These are phyloP conservation scores for Cladorrhinum sp. DNA, from an alignment of 2,329 filamentous ascomycete species.

Conservation along the genomic window DNA sequence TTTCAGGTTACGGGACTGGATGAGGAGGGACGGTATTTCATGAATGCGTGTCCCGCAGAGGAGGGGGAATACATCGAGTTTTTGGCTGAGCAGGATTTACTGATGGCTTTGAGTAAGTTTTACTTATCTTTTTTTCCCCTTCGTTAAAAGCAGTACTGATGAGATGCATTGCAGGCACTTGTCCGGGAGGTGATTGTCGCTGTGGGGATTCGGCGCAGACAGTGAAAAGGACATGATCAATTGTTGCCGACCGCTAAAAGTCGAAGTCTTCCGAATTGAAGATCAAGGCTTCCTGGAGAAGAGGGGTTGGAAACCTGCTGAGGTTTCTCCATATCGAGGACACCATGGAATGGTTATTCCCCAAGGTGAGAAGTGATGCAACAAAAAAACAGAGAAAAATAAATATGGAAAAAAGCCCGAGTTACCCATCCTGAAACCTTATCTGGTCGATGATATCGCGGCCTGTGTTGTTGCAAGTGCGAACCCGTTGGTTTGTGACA, in stretches of 20 bases:
- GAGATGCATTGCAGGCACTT: slow-evolving; percentile 56
- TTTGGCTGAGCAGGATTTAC: slow-evolving; percentile 73
- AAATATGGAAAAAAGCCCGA: not conserved
- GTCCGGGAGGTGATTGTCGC: slow-evolving; percentile 77
- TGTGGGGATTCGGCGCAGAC: slow-evolving; percentile 74
- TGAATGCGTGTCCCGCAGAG: slow-evolving; percentile 60
- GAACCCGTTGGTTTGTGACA: not conserved
- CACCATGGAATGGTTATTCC: slow-evolving; percentile 58
- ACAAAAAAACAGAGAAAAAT: not conserved
- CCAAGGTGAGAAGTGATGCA: slow-evolving; percentile 8
- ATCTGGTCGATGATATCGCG: not conserved
- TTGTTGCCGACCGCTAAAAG: slow-evolving; percentile 69
- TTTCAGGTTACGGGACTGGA: slow-evolving; percentile 83
- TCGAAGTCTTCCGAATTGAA: slow-evolving; percentile 66
- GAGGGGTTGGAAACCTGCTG: slow-evolving; percentile 61
- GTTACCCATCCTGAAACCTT: not conserved
- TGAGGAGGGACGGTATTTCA: slow-evolving; percentile 70
- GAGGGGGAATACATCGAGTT: slow-evolving; percentile 67
- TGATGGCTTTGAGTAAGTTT: slow-evolving; percentile 55
- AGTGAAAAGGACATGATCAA: slow-evolving; percentile 66
- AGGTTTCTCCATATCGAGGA: slow-evolving; percentile 60
- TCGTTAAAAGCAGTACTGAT: slow-evolving; percentile 32
- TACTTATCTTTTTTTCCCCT: no score
- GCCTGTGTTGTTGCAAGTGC: not conserved
- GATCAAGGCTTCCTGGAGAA: slow-evolving; percentile 49